phyloP scores from a whole-genome alignment of 129 eudicot species.

The Dittrichia graveolens region DNA sequence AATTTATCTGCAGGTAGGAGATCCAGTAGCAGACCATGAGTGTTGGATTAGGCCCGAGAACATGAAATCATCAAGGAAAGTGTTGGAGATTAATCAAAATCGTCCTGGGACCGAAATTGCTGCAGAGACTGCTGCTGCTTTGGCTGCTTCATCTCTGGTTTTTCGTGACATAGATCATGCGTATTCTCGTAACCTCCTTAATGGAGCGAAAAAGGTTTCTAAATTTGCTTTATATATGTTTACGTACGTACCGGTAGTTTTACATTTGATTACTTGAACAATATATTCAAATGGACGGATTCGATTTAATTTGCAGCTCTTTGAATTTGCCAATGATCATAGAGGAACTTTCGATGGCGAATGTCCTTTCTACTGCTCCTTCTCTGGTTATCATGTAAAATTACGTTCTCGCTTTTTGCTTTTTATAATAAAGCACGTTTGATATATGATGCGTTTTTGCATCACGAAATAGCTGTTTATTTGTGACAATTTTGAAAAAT shows the following conservation, averaged over 20 bases:
- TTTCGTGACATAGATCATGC: conserved; percentile 46
- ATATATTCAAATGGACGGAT: neutral
- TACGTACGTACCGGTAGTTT: too few relatives aligned
- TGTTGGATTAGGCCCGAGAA: conserved; percentile 87
- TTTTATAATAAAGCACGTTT: neutral
- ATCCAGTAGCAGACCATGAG: conserved; percentile 66
- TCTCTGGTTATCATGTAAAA: conserved; percentile 72
- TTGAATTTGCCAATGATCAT: conserved; percentile 56
- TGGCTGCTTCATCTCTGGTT: conserved; percentile 78
- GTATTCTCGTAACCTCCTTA: conserved; percentile 56
- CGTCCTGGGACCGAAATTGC: conserved; percentile 86
- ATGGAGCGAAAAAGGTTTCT: conserved; percentile 52
- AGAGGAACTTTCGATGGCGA: conserved; percentile 85
- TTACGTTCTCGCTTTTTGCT: neutral
- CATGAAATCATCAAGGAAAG: conserved; percentile 74
- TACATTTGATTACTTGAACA: too few relatives aligned
- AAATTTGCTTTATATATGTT: neutral
- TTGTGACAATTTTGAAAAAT: neutral
- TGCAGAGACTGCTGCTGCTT: conserved; percentile 81
- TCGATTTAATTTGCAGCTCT: conserved; percentile 53
- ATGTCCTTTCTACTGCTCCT: conserved; percentile 94
- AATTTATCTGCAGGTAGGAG: conserved; percentile 56
- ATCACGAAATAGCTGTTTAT: neutral
- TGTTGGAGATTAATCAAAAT: conserved; percentile 48
- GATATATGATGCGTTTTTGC: neutral